Base-by-base conservation (phyloP, 2,329 filamentous ascomycete species). In the Hymenoscyphus infarciens region DNA sequence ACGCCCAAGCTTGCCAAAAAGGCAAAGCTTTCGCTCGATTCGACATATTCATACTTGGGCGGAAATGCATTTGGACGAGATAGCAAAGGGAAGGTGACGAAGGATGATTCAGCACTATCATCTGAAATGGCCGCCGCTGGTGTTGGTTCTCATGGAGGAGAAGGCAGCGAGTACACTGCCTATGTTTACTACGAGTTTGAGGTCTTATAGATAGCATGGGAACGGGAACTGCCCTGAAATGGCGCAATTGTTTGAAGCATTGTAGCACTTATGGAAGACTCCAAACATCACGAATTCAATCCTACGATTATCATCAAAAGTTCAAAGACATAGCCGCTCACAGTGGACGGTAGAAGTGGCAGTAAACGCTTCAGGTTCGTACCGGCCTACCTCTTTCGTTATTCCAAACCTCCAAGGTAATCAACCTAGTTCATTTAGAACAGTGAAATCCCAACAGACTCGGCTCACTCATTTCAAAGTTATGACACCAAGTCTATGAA, bases 161-260 rank as follows among this genome's bases (percentile, higher is more conserved):
- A 92, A 63, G 88, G 87, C 60, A 82, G 85, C 69, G 92, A 97
- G 75, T 99, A 98, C 80, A 95, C 92, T 64, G 89, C 95, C 49
- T 99, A 96, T 77, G 95, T 98, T 74, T 97, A 93, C 81, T 99
- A 98, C 78, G 91, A 97, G 75, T 90, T 98, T 74, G 91, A 95
- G 74, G 87, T 98, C 68, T 69, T 74, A 74, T 75, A 73, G 70
- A 66, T 67, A 64, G 55, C 42, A 59, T 55, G 58, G 59, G 22
- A 27, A 58, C 29, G 56, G 45, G 22, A 31, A 64, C n/a, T n/a
- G 38, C 61, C 49, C 54, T 55, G 25, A 39, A 42, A 62, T 66
- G 66, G 66, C 64, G 68, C 61, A 64, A 64, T 55, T 58, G 56
- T 38, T 27, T 66, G 63, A 66, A 66, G 65, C 63, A 68, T 64